Conservation (phyloP, 1,284 basidiomycete genomes). For the Rugosomyces carneus region DNA sequence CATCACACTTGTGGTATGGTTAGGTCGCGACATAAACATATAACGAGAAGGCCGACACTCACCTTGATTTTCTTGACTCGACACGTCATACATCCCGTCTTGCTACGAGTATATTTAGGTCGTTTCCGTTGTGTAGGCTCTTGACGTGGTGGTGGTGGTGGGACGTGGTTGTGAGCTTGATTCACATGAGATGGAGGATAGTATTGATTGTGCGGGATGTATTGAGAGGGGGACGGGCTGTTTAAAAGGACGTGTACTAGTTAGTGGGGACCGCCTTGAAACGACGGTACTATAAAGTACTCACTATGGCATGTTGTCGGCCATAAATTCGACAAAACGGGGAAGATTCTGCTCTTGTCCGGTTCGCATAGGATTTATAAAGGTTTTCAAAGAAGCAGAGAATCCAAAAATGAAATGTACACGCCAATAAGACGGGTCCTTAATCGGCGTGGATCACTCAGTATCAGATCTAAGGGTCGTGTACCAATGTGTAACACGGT, state of each 20-base stretch:
- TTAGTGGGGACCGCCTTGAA: slow-evolving; percentile 9
- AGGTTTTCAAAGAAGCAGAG: slow-evolving; percentile 36
- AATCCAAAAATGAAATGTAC: slow-evolving; percentile 42
- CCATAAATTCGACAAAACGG: slow-evolving; percentile 42
- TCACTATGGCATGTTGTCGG: slow-evolving; percentile 56
- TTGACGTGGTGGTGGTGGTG: slow-evolving; percentile 39
- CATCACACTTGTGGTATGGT: slow-evolving; percentile 57
- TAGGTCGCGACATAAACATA: slow-evolving; percentile 7
- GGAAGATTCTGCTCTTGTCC: slow-evolving; percentile 30
- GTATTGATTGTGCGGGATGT: slow-evolving; percentile 40
- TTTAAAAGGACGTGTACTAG: not conserved
- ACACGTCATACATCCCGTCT: slow-evolving; percentile 80
- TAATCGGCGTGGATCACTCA: slow-evolving; percentile 56
- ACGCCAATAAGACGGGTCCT: slow-evolving; percentile 44
- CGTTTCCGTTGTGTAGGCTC: slow-evolving; percentile 63
- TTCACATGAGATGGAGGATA: slow-evolving; percentile 35
- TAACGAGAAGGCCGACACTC: slow-evolving; percentile 17
- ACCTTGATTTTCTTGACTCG: slow-evolving; percentile 86
- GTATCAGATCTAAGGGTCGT: slow-evolving; percentile 59
- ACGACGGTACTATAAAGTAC: slow-evolving; percentile 25
- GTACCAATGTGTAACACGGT: slow-evolving; percentile 30
- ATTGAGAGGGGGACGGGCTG: slow-evolving; percentile 22
- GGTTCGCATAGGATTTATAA: slow-evolving; percentile 41
- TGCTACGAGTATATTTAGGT: slow-evolving; percentile 82
- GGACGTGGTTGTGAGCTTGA: slow-evolving; percentile 32